A percentile compares a stretch with the other conserved stretches of the same genome.
phyloP scores from a whole-genome alignment of 2,329 filamentous ascomycete species.

The Hawksworthiomyces lignivorus region DNA sequence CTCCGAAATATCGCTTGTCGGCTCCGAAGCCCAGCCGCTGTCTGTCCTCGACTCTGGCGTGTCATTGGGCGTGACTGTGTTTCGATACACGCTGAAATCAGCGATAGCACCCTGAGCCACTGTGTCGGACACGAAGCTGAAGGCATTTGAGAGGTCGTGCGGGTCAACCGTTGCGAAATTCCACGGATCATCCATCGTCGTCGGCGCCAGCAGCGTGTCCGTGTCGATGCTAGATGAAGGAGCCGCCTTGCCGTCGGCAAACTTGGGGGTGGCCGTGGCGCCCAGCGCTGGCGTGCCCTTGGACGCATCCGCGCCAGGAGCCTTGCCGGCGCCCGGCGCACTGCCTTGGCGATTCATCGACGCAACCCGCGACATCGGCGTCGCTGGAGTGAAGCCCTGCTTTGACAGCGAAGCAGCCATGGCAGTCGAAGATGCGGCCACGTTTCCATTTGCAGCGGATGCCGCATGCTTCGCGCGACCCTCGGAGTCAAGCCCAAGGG shows the following conservation, averaged over 20 bases:
- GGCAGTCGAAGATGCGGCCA: conserved; percentile 18
- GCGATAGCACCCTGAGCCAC: conserved; percentile 40
- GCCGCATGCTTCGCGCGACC: conserved; percentile 32
- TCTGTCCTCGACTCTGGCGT: conserved; percentile 59
- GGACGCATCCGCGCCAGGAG: conserved; percentile 16
- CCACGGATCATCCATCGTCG: conserved; percentile 19
- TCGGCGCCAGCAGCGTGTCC: conserved; percentile 15
- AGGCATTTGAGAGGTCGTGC: conserved; percentile 36
- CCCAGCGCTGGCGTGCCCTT: conserved; percentile 20
- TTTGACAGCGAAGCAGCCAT: conserved; percentile 39
- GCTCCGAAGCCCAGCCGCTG: conserved; percentile 45
- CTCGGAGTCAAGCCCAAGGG: conserved; percentile 44
- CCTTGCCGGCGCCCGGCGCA: conserved; percentile 30
- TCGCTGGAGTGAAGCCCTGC: conserved; percentile 36
- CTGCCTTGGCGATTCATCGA: conserved; percentile 46
- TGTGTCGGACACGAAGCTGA: conserved; percentile 31
- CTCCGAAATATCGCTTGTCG: conserved; percentile 55
- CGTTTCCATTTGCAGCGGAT: conserved; percentile 19
- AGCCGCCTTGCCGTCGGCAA: too few species aligned
- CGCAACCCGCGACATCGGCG: conserved; percentile 43
- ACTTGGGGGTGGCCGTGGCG: conserved; percentile 7
- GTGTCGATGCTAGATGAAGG: conserved; percentile 22
- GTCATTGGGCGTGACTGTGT: conserved; percentile 50
- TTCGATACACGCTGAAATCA: conserved; percentile 45
- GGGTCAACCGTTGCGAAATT: conserved; percentile 43